Evolutionary conservation across 2,329 filamentous ascomycete genomes (phyloP), one percentile per base, ranked within the genome.

Genomic region (Fusarium concolor): DNA sequence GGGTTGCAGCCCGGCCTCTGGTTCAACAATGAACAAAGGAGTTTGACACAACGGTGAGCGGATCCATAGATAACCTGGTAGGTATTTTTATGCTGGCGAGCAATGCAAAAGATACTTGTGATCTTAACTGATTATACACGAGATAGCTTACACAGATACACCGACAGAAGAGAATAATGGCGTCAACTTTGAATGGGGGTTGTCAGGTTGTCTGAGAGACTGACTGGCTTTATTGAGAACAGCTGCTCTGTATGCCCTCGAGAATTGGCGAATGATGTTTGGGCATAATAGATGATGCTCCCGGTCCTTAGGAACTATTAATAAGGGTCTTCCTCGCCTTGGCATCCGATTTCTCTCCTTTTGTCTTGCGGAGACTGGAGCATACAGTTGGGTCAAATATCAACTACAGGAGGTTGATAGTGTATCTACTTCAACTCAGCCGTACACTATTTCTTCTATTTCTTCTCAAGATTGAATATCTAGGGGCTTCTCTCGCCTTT

Each of bases 1-100:
- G 66, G 53, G 56, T 59, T 70, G 53, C 66, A 69, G 65, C 52
- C 50, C 62, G 62, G 39, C 41, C 20, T 56, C 56, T 28, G 52
- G 65, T 63, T 49, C 24, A 62, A 68, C 61, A 69, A 68, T 49
- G 61, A 29, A 56, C 51, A 62, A 44, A 66, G 43, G 28, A 62
- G 55, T 33, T 65, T 69, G 65, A 54, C 65, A 66, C 65, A 55
- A 68, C 65, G 61, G 65, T 50, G 53, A 62, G 46, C 38, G 35
- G 51, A 55, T 24, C 15, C 31, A 43, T 33, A 26, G 56, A 54
- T 54, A 47, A 35, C 17, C n/a, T 52, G 18, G 9, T 10, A 38
- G n/a, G 55, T 49, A 50, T 28, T 26, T 15, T 20, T 26, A 10
- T 11, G n/a, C 22, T 22, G 33, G 22, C 15, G 9, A 20, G 6